Percentiles rank a stretch among this genome's conserved stretches.
Conservation (phyloP, 1,284 basidiomycete species). For the Rhodotorula sp. region DNA sequence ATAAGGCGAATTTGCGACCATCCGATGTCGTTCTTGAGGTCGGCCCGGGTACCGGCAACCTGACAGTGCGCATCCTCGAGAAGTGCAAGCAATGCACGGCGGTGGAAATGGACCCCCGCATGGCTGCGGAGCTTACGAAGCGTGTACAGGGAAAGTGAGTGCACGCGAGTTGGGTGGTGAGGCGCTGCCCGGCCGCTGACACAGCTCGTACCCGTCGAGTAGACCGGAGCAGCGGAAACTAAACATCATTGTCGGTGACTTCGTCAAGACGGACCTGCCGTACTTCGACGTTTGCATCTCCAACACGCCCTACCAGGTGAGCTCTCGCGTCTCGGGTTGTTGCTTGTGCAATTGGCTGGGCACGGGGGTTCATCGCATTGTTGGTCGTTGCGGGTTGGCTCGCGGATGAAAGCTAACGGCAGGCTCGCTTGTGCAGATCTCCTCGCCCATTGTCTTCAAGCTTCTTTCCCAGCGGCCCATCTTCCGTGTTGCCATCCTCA, state of each 20-base stretch:
- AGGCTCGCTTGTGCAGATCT: slow-evolving; percentile 60
- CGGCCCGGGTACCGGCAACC: slow-evolving; percentile 96
- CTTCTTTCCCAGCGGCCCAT: slow-evolving; percentile 93
- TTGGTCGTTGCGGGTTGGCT: too few species aligned
- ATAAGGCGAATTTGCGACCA: slow-evolving; percentile 84
- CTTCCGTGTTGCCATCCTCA: slow-evolving; percentile 91
- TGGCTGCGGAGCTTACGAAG: slow-evolving; percentile 97
- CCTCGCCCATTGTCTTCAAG: slow-evolving; percentile 94
- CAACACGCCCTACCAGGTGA: slow-evolving; percentile 91
- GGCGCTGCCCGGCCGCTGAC: not conserved
- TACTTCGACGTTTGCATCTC: slow-evolving; percentile 99
- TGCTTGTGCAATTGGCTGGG: too few species aligned
- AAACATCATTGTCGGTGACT: slow-evolving; percentile 92
- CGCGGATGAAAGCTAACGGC: not conserved
- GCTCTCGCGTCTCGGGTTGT: not conserved
- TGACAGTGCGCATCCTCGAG: slow-evolving; percentile 91
- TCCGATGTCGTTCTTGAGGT: slow-evolving; percentile 97
- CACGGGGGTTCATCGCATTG: too few species aligned
- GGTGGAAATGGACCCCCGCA: slow-evolving; percentile 97
- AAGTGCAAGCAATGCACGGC: slow-evolving; percentile 89
- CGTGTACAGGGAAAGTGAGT: slow-evolving; percentile 97
- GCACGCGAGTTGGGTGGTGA: not conserved
- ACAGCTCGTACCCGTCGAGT: slow-evolving; percentile 1
- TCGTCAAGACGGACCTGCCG: slow-evolving; percentile 92
- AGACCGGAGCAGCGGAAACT: slow-evolving; percentile 94